These are phyloP conservation scores for Dothideomycetes sp. DNA, from an alignment of 2,329 filamentous ascomycete species.

Conservation along the genomic window DNA sequence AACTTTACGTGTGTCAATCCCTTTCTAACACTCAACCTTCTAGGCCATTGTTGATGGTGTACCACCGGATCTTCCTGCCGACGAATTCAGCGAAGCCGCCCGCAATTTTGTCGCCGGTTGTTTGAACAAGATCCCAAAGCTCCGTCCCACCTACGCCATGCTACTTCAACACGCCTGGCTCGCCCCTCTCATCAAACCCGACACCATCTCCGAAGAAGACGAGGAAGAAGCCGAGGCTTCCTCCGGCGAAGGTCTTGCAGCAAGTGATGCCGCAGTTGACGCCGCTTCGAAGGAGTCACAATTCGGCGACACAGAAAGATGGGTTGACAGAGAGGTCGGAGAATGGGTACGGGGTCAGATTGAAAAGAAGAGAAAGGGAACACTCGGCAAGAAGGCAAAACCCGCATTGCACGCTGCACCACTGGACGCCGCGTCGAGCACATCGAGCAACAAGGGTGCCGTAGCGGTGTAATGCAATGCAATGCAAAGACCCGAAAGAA, in stretches of 20 bases:
- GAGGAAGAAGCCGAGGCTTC: constrained; percentile 42
- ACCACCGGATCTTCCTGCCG: constrained; percentile 74
- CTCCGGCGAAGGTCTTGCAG: constrained; percentile 22
- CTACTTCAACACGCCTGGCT: constrained; percentile 88
- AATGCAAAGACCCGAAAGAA: no score
- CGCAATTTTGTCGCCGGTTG: constrained; percentile 83
- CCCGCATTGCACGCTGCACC: constrained; percentile 85
- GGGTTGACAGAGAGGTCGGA: constrained; percentile 73
- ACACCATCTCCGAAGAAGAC: constrained; percentile 62
- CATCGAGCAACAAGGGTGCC: constrained; percentile 3
- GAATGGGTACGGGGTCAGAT: constrained; percentile 72
- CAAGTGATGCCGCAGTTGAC: constrained; percentile 23
- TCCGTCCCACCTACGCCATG: constrained; percentile 89
- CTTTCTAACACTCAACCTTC: constrained; percentile 18
- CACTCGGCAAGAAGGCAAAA: constrained; percentile 47
- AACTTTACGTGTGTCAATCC: neutral
- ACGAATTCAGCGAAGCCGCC: constrained; percentile 69
- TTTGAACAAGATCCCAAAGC: constrained; percentile 82
- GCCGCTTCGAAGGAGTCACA: constrained; percentile 1
- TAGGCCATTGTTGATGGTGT: constrained; percentile 97
- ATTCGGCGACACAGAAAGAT: constrained; percentile 19
- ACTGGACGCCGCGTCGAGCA: constrained; percentile 48
- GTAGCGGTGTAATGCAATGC: constrained; percentile 11
- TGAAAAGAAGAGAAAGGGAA: constrained; percentile 53
- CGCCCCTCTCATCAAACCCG: constrained; percentile 61